Base-by-base conservation (phyloP, 2,329 filamentous ascomycete species). In the Trichophyton mentagrophytes region DNA sequence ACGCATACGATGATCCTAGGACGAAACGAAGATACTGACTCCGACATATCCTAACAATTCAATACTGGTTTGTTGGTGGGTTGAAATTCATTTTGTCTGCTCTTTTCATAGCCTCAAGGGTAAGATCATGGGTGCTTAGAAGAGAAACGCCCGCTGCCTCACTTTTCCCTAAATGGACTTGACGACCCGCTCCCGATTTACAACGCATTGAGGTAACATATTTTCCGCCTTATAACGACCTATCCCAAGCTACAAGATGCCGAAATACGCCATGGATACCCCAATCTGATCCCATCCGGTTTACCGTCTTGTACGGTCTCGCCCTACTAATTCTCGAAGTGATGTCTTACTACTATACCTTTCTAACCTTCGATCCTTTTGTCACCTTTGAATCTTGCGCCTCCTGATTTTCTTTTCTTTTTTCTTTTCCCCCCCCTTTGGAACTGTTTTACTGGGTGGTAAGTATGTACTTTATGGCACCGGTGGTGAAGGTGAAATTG, bases 1-100 rank as follows among this genome's bases (percentile, higher is more conserved):
- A 85, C 71, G 25, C 49, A n/a, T 86, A 91, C 76, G 90, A 96
- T 70, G 91, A 96, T 73, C 78, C 79, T 58, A 79, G 83, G 67
- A 78, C 77, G 67, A 80, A 82, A 70, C 78, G 83, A 69, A 78
- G 83, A 70, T 86, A 85, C 71, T 85, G 74, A 73, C 2, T 53
- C 60, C 60, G 61, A 62, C 58, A 60, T 49, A 49, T 63, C 62
- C 60, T 61, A 60, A 65, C 61, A 64, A 64, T 61, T 67, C 65
- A 64, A 62, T 57, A 61, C 64, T 64, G 69, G 69, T 74, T 71
- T 73, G 70, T 71, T 74, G 73, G 74, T 77, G 73, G 74, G 74
- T 77, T 75, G 75, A 67, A 67, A 67, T 68, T 64, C 61, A 62
- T 62, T 58, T 65, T 64, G 65, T 65, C 63, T 60, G 49, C 61